A percentile compares a stretch with the other conserved stretches of the same genome.
Conservation (phyloP, 768 basidiomycete genomes). For the Tylopilus felleus region DNA sequence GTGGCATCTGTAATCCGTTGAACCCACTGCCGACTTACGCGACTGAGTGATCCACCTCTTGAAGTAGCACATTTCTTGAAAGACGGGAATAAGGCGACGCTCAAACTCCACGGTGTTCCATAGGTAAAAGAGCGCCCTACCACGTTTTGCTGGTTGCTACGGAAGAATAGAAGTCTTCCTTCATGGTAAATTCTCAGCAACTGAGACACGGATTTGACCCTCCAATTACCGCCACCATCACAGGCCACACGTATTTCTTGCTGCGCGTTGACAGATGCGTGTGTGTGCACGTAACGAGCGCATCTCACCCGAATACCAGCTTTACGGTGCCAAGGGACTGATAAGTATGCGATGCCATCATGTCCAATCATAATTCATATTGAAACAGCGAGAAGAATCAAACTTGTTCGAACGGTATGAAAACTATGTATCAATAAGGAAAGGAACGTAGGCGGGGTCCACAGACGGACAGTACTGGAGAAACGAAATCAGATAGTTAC, state of each 20-base stretch:
- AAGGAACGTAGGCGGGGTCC: constrained; percentile 32
- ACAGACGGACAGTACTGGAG: constrained; percentile 9
- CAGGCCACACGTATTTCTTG: not conserved
- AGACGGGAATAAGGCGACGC: constrained; percentile 19
- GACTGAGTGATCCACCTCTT: not conserved
- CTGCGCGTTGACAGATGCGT: constrained; percentile 6
- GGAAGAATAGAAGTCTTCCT: constrained; percentile 33
- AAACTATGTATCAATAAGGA: constrained; percentile 33
- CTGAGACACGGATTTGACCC: constrained; percentile 7
- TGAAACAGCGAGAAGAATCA: constrained; percentile 24
- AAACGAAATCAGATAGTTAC: constrained; percentile 15
- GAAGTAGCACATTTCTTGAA: constrained; percentile 2
- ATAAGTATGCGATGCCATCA: not conserved
- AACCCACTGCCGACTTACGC: not conserved
- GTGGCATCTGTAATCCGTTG: not conserved
- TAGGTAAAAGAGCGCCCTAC: constrained; percentile 15
- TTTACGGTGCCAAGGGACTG: not conserved
- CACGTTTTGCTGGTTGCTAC: constrained; percentile 31
- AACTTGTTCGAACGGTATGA: constrained; percentile 21
- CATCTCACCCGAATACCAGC: constrained; percentile 6
- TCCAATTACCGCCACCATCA: constrained; percentile 19
- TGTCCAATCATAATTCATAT: constrained; percentile 23
- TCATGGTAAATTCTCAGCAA: constrained; percentile 23
- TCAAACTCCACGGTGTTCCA: constrained; percentile 26
- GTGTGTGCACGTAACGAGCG: constrained; percentile 11